These are phyloP conservation scores for Pilasporangium apinafurcum DNA, from an alignment of 352 stramenopile genomes.

Conservation along the genomic window DNA sequence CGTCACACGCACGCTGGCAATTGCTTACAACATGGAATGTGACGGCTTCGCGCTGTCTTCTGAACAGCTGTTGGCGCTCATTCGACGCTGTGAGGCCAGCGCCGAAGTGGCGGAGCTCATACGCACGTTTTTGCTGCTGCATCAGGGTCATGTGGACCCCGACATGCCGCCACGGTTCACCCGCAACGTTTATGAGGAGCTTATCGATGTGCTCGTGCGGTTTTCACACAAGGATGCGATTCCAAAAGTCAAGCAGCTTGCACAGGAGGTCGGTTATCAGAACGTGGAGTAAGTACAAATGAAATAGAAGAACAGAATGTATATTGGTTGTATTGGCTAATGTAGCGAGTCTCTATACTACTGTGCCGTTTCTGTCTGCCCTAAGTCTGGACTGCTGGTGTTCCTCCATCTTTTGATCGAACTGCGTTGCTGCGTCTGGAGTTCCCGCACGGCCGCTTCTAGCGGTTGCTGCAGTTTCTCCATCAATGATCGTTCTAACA, in stretches of 20 bases:
- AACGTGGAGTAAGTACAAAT: slow-evolving; percentile 2
- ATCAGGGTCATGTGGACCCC: slow-evolving; percentile 28
- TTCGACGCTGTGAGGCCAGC: slow-evolving; percentile 32
- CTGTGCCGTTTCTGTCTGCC: too few species aligned
- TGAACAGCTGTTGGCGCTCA: slow-evolving; percentile 40
- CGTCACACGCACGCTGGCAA: slow-evolving; percentile 58
- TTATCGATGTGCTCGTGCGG: slow-evolving; percentile 31
- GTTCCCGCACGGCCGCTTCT: slow-evolving; percentile 11
- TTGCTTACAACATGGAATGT: slow-evolving; percentile 84
- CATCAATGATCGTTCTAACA: slow-evolving; percentile 2
- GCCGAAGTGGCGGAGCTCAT: slow-evolving; percentile 49
- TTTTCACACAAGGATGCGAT: slow-evolving; percentile 42
- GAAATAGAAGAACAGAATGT: not conserved
- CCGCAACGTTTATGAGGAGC: slow-evolving; percentile 45
- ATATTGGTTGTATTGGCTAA: not conserved
- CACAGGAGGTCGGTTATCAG: slow-evolving; percentile 11
- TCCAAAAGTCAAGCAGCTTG: slow-evolving; percentile 34
- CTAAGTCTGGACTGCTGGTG: too few species aligned
- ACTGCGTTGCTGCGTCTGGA: slow-evolving; percentile 13
- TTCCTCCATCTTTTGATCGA: slow-evolving; percentile 6
- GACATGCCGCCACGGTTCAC: slow-evolving; percentile 32
- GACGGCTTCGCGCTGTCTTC: slow-evolving; percentile 53
- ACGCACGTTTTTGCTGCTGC: slow-evolving; percentile 57
- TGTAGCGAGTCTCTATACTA: not conserved
- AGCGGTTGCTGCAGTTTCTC: slow-evolving; percentile 3